Conservation (phyloP, 257 asterid species). For the Penstemon eatonii region DNA sequence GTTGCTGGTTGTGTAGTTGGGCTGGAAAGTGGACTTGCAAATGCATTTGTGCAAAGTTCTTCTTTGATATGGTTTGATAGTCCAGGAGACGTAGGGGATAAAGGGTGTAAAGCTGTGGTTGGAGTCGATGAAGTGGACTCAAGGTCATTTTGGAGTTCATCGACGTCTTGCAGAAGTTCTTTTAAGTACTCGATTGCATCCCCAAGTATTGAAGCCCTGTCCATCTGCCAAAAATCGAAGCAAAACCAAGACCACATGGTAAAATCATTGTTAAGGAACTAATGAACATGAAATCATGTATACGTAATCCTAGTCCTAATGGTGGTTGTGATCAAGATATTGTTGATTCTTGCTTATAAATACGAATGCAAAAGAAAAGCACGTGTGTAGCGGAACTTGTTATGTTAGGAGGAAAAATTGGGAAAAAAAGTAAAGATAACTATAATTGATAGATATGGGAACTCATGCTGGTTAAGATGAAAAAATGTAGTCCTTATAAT, state of each 20-base stretch:
- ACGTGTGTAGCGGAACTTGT: too few species aligned
- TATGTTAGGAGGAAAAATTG: too few species aligned
- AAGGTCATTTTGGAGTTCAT: slow-evolving; percentile 51
- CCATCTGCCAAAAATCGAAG: slow-evolving; percentile 58
- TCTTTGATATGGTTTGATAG: slow-evolving; percentile 48
- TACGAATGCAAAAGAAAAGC: too few species aligned
- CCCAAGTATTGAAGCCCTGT: slow-evolving; percentile 82
- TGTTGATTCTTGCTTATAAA: neutral
- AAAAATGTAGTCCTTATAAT: too few species aligned
- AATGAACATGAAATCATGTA: neutral
- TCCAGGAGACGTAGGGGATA: slow-evolving; percentile 50
- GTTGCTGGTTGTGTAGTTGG: slow-evolving; percentile 69
- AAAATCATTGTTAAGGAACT: too few species aligned
- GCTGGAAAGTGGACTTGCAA: slow-evolving; percentile 64
- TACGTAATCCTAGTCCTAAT: slow-evolving; percentile 20
- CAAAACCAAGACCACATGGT: too few species aligned
- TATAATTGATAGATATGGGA: too few species aligned
- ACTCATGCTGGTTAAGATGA: too few species aligned
- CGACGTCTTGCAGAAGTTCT: slow-evolving; percentile 63
- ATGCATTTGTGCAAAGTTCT: neutral
- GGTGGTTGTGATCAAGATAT: neutral
- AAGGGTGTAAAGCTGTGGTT: slow-evolving; percentile 37
- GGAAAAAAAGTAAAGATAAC: too few species aligned
- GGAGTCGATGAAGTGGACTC: slow-evolving; percentile 43
- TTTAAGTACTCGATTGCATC: slow-evolving; percentile 85